These are phyloP conservation scores for Thelonectria rubi DNA, from an alignment of 2,329 filamentous ascomycete species.

Conservation along the genomic window DNA sequence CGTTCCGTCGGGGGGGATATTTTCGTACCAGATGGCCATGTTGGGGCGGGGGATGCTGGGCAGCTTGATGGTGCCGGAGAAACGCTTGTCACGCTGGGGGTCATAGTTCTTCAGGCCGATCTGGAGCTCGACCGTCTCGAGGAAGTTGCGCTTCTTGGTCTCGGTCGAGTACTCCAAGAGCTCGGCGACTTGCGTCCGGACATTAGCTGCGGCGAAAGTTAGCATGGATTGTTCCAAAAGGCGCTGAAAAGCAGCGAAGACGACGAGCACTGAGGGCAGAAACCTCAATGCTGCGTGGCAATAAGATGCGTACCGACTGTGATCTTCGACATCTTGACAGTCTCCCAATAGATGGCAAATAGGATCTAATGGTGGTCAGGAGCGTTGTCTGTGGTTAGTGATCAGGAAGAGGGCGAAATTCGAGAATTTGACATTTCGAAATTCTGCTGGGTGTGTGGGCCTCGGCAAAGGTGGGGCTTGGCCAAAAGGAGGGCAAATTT, in stretches of 20 bases:
- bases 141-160: slow-evolving; percentile 98
- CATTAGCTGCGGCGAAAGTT: slow-evolving; percentile 71
- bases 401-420: slow-evolving; percentile 29
- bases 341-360: slow-evolving; percentile 79
- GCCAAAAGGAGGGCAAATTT: slow-evolving; percentile 47
- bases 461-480: slow-evolving; percentile 37
- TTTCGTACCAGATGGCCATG: slow-evolving; percentile 78
- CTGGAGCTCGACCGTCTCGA: slow-evolving; percentile 91
- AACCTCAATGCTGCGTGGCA: neutral
- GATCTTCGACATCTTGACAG: slow-evolving; percentile 89
- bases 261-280: neutral
- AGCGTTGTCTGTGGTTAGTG: slow-evolving; percentile 42
- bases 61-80: slow-evolving; percentile 98
- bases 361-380: slow-evolving; percentile 75
- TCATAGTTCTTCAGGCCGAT: slow-evolving; percentile 99
- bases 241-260: neutral
- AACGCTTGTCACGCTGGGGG: slow-evolving; percentile 99
- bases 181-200: slow-evolving; percentile 92
- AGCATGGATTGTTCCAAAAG: slow-evolving; percentile 52
- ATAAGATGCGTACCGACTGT: slow-evolving; percentile 68
- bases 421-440: slow-evolving; percentile 32
- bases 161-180: slow-evolving; percentile 93
- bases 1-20: neutral
- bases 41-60: slow-evolving; percentile 89
- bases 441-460: slow-evolving; percentile 40